A percentile compares a stretch with the other conserved stretches of the same genome.
Conservation (phyloP, 208 protist species). For the Leishmania aethiopica region DNA sequence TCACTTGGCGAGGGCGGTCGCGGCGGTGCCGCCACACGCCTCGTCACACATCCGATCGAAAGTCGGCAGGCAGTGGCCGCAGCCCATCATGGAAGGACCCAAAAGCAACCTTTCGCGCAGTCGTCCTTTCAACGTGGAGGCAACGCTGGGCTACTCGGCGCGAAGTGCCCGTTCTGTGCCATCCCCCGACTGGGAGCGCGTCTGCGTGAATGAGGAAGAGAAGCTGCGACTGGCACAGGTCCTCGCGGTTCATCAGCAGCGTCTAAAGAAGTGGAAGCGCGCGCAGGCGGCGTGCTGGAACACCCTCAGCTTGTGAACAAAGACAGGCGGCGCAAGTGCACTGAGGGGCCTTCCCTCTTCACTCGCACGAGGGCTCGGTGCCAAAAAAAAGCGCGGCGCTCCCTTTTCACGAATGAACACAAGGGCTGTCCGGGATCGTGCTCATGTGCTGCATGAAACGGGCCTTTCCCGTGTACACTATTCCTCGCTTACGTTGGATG, state of each 20-base stretch:
- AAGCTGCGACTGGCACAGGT: neutral
- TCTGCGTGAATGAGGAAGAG: neutral
- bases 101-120: neutral
- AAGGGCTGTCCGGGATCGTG: neutral
- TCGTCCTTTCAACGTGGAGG: neutral
- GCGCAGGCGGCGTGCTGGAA: neutral
- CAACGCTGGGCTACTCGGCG: neutral
- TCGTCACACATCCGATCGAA: neutral
- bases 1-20: neutral
- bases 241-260: neutral
- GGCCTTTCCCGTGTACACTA: too few species aligned
- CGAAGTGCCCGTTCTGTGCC: neutral
- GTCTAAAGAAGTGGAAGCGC: neutral
- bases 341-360: neutral
- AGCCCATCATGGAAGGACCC: conserved; percentile 1
- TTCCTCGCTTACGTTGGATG: too few species aligned
- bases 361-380: neutral
- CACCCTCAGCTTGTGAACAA: neutral
- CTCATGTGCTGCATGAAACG: neutral
- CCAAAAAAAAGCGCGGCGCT: neutral
- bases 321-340: neutral
- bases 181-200: neutral
- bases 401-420: neutral
- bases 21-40: neutral
- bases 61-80: neutral